Evolutionary conservation across 306 rosid genomes (phyloP).

Genomic region (Coriaria nepalensis): DNA sequence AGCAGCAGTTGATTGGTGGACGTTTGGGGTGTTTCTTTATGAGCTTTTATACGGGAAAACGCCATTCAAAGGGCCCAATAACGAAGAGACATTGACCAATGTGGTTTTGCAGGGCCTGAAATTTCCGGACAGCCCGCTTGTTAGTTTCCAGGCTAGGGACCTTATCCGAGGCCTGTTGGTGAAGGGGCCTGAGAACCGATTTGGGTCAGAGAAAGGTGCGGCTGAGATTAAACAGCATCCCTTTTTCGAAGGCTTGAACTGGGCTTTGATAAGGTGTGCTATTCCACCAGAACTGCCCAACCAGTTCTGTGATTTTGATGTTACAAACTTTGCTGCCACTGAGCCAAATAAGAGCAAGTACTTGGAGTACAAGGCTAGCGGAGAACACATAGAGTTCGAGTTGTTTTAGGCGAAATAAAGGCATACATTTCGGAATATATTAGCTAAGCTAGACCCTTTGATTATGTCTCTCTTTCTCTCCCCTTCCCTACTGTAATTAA

Average conservation of each 20-base stretch:
- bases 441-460: background rate
- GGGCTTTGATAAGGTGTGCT: constrained; percentile 66
- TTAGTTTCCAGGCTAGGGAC: constrained; percentile 61
- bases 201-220: constrained; percentile 59
- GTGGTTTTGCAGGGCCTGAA: constrained; percentile 47
- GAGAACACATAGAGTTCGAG: constrained; percentile 52
- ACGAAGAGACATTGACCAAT: constrained; percentile 57
- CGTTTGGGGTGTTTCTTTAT: constrained; percentile 64
- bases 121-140: constrained; percentile 57
- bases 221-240: constrained; percentile 74
- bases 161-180: constrained; percentile 56
- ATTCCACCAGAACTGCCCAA: constrained; percentile 59
- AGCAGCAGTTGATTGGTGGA: constrained; percentile 85
- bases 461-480: constrained; percentile 4
- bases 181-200: constrained; percentile 57
- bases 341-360: constrained; percentile 30
- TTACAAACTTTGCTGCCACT: constrained; percentile 26
- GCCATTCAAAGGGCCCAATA: constrained; percentile 53
- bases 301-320: constrained; percentile 33
- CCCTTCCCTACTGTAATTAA: constrained; percentile 7
- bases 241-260: constrained; percentile 65
- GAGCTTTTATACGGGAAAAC: constrained; percentile 62
- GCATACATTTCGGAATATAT: too few species aligned
- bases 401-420: constrained; percentile 29
- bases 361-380: constrained; percentile 40